Evolutionary conservation across 169 alveolate genomes (phyloP), one percentile per base, ranked within the genome.

Genomic region (Eimeria falciformis): DNA sequence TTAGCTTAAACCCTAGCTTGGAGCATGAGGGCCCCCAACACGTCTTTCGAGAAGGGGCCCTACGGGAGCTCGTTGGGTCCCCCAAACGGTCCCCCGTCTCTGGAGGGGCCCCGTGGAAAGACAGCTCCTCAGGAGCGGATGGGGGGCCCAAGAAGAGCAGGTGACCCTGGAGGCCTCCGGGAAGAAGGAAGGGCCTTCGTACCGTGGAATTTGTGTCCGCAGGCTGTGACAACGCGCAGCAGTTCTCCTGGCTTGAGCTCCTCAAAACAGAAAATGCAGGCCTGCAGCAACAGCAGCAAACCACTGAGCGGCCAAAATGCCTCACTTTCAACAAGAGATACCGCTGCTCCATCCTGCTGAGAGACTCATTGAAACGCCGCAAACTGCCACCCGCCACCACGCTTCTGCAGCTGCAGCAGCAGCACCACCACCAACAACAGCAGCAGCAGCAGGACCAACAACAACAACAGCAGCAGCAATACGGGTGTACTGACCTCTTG

Each of bases 161-260:
- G 25, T 12, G 65, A 33, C 50, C 47, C 50, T 45, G 29, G 17
- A 33, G 83, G 83, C n/a, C n/a, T 40, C 3, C 5, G 55, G 2
- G 58, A 12, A 29, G 27, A 71, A 37, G 33, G 65, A 21, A 53
- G n/a, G n/a, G 2, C 2, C 40, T 33, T 9, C 58, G 14, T 37
- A 75, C 85, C 85, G 23, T 75, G 85, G 23, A 75, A 75, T n/a
- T 75, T 75, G 66, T 75, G 85, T 23, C 66, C 68, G 85, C 85
- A 75, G 5, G 85, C 62, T 6, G 85, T 45, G 45, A 75, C 85
- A n/a, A 75, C 85, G 68, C 85, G 85, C 12, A 75, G 85, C 29
- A 75, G 85, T 23, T 75, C 85, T 40, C 85, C 85, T 0, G 85
- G 85, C 68, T 75, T 75, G 66, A 75, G 43, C 21, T 75, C 85